Conservation (phyloP, 1,139 yeast genomes). For the Lodderomyces beijingensis region DNA sequence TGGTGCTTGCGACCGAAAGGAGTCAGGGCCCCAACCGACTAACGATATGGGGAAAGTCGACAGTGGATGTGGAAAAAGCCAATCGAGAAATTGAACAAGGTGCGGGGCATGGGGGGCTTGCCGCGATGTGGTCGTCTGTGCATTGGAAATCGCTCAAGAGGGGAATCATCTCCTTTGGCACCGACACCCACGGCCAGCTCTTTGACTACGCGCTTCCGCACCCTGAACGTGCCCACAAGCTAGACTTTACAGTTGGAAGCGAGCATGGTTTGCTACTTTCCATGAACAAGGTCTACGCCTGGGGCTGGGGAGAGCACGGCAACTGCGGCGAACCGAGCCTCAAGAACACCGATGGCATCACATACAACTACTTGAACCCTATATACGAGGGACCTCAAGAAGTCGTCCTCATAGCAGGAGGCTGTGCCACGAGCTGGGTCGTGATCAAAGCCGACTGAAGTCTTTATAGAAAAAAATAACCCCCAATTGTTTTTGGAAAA, state of each 20-base stretch:
- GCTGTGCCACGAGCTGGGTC: constrained; percentile 46
- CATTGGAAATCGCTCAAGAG: constrained; percentile 39
- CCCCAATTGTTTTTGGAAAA: constrained; percentile 14
- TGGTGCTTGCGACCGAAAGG: constrained; percentile 12
- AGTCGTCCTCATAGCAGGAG: constrained; percentile 27
- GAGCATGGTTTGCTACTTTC: constrained; percentile 66
- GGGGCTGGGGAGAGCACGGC: constrained; percentile 99
- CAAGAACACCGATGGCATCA: constrained; percentile 20
- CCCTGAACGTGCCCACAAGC: neutral
- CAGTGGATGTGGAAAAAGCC: neutral
- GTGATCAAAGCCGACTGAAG: constrained; percentile 6
- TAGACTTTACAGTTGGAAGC: constrained; percentile 52
- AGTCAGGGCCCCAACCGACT: neutral
- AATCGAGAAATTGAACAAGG: neutral
- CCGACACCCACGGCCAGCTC: constrained; percentile 71
- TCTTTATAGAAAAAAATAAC: neutral
- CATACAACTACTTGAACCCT: constrained; percentile 34
- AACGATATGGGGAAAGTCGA: constrained; percentile 2
- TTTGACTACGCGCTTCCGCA: constrained; percentile 21
- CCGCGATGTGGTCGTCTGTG: constrained; percentile 80
- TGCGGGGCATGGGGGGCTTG: no score
- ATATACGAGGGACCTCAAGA: constrained; percentile 20
- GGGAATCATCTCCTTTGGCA: constrained; percentile 54
- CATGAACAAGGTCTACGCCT: constrained; percentile 46
- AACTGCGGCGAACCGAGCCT: constrained; percentile 61